These are phyloP conservation scores for Paulownia fortunei DNA, from an alignment of 257 asterid genomes.

Conservation along the genomic window DNA sequence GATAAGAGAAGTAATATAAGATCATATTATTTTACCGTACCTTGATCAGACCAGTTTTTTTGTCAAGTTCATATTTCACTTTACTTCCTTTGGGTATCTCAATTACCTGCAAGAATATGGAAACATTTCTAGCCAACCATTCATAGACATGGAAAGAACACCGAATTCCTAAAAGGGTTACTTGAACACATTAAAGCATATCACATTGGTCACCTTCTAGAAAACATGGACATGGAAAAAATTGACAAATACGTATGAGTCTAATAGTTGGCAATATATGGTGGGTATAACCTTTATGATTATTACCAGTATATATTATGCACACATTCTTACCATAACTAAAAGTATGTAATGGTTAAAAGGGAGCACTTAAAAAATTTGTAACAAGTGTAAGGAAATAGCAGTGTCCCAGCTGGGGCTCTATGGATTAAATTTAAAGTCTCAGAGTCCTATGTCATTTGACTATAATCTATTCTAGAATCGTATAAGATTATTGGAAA, in stretches of 20 bases:
- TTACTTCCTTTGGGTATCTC: slow-evolving; percentile 69
- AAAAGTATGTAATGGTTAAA: no score
- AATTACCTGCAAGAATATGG: slow-evolving; percentile 47
- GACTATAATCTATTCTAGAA: not conserved
- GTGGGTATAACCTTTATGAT: no score
- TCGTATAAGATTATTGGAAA: not conserved
- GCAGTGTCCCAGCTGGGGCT: not conserved
- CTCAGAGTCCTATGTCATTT: not conserved
- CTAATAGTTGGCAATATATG: no score
- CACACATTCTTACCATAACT: no score
- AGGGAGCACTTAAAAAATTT: no score
- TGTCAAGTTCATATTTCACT: slow-evolving; percentile 70
- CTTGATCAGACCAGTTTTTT: slow-evolving; percentile 71
- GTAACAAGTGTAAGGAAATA: no score
- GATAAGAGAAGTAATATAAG: not conserved
- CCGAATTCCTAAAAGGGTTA: no score
- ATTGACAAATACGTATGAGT: no score
- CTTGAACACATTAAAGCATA: not conserved
- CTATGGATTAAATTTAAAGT: not conserved
- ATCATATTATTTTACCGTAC: slow-evolving; percentile 26
- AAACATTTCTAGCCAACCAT: not conserved
- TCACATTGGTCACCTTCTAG: no score
- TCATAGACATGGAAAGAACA: not conserved
- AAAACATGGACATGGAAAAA: no score
- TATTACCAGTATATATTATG: no score